Evolutionary conservation across 108 stramenopile species (phyloP), one percentile per base, ranked within the genome.

Genomic region (Conticribra weissflogii): DNA sequence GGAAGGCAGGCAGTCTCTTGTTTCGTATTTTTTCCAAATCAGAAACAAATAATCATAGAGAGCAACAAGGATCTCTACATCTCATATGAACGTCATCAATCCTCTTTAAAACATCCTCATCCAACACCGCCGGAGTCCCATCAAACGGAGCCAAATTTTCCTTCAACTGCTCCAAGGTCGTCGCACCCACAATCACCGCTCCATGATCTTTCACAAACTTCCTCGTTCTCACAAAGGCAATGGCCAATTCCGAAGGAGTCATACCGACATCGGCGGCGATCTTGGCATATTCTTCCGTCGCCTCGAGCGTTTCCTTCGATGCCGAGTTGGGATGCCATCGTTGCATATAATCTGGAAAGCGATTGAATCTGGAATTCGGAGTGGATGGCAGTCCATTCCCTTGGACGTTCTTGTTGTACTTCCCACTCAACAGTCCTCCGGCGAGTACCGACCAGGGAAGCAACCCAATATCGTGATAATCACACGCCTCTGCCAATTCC

Each of bases 111-210:
- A 71, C 69, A 4, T 81, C 84, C 17, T 85, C 86, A 71, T 80
- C 72, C 49, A 89, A 50, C 25, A 61, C 29, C 31, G 84, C 68
- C 77, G 72, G 75, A 57, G 63, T 60, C 19, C 70, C 74, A 64
- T 84, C 74, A 64, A 73, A 73, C 15, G 72, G 72, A 34, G 52
- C 54, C 63, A 73, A 59, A 72, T 95, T 88, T 70, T 95, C 91
- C 29, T 91, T 64, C 47, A 98, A 56, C 69, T 98, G 97, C 2
- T 82, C 76, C 61, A 93, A 67, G 15, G 85, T 88, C 0, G 97
- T 98, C 9, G 96, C 96, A 36, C 96, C 97, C 64, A 98, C 85
- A 73, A 98, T 92, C 1, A 93, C 86, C 0, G 91, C 88, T 9
- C 86, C 85, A 51, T 73, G 63, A 28, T 57, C 44, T 25, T 63